These are phyloP conservation scores for Ascoidea rubescens DNA, from an alignment of 805 yeast genomes.

Conservation along the genomic window DNA sequence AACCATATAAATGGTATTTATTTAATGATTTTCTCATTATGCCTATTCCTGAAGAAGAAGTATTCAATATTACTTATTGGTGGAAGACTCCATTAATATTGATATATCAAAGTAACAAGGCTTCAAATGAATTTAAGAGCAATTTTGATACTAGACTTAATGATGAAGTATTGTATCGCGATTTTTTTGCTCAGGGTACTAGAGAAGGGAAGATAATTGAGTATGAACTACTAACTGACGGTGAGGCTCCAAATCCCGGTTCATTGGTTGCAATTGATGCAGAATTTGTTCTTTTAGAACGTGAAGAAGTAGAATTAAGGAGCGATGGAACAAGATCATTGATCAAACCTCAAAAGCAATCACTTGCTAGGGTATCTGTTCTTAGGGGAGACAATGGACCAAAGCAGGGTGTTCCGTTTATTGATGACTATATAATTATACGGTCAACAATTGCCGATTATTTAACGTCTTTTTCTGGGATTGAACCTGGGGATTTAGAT, in stretches of 20 bases:
- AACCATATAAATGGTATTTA: slow-evolving; percentile 46
- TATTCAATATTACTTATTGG: slow-evolving; percentile 49
- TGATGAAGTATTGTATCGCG: slow-evolving; percentile 54
- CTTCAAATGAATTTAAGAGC: slow-evolving; percentile 26
- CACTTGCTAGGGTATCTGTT: slow-evolving; percentile 84
- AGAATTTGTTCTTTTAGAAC: slow-evolving; percentile 75
- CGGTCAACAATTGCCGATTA: slow-evolving; percentile 66
- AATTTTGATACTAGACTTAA: slow-evolving; percentile 37
- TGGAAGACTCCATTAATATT: slow-evolving; percentile 80
- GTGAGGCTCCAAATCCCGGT: slow-evolving; percentile 66
- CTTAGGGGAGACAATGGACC: slow-evolving; percentile 58
- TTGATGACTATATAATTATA: slow-evolving; percentile 84
- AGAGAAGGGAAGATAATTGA: slow-evolving; percentile 46
- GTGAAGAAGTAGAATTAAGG: slow-evolving; percentile 67
- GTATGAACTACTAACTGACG: slow-evolving; percentile 49
- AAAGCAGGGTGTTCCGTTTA: slow-evolving; percentile 60
- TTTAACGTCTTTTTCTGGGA: slow-evolving; percentile 86
- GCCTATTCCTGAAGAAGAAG: slow-evolving; percentile 64
- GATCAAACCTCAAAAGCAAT: slow-evolving; percentile 59
- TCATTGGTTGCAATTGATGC: slow-evolving; percentile 88
- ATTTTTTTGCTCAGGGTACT: slow-evolving; percentile 57
- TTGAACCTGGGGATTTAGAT: slow-evolving; percentile 81
- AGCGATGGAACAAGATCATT: slow-evolving; percentile 58
- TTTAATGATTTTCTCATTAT: slow-evolving; percentile 87
- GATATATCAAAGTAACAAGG: slow-evolving; percentile 42